phyloP scores from a whole-genome alignment of 176 grass and related monocot species.

The Zoysia japonica region DNA sequence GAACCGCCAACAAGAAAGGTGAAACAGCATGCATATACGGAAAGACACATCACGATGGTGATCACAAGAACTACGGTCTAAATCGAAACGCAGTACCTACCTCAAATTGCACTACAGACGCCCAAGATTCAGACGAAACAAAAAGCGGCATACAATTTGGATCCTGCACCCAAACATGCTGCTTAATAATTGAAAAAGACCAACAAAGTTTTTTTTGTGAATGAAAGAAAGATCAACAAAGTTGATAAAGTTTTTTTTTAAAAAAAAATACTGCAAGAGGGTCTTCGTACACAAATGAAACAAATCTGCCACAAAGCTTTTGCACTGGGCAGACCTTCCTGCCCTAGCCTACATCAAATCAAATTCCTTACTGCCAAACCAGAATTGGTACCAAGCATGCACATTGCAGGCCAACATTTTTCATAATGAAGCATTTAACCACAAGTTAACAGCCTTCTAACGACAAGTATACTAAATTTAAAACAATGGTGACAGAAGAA shows the following conservation, averaged over 20 bases:
- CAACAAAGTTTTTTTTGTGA: not conserved
- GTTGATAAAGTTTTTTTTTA: no score
- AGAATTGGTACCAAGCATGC: not conserved
- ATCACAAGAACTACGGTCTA: not conserved
- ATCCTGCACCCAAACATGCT: not conserved
- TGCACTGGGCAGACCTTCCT: not conserved
- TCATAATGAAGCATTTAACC: not conserved
- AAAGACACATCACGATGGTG: not conserved
- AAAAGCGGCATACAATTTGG: not conserved
- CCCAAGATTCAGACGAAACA: not conserved
- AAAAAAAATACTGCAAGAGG: not conserved
- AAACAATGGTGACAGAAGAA: conserved; percentile 26
- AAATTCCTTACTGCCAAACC: not conserved
- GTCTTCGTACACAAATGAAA: not conserved
- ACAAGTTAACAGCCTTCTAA: conserved; percentile 24
- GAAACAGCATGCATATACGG: not conserved
- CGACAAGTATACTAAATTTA: conserved; percentile 16
- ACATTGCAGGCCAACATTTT: not conserved
- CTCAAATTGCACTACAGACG: not conserved
- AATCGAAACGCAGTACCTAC: not conserved
- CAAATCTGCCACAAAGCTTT: not conserved
- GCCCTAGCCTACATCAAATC: not conserved
- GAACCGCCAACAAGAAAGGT: no score
- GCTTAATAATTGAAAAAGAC: not conserved
- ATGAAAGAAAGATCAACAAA: no score